A percentile compares a stretch with the other conserved stretches of the same genome.
Conservation (phyloP, 179 eudicot species). For the Nepenthes alata region DNA sequence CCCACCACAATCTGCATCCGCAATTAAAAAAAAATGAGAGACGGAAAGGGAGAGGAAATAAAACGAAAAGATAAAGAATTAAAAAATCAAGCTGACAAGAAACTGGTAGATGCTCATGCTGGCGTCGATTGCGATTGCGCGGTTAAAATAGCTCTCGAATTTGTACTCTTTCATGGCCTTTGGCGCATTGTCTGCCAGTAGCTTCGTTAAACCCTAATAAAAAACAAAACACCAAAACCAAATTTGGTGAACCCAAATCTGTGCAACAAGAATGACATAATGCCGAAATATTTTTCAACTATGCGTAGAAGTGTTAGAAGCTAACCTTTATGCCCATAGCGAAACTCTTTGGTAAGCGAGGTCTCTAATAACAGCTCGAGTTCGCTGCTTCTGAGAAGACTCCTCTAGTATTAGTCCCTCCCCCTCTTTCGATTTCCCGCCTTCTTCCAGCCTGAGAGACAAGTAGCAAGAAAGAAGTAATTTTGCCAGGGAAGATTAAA, state of each 20-base stretch:
- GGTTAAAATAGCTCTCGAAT: conserved; percentile 89
- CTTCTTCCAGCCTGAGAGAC: not conserved
- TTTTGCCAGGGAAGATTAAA: too few relatives aligned
- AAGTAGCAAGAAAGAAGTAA: too few relatives aligned
- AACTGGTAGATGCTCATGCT: conserved; percentile 99
- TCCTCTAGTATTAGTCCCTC: not conserved
- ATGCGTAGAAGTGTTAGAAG: not conserved
- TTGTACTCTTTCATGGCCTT: conserved; percentile 91
- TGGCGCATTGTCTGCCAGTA: conserved; percentile 88
- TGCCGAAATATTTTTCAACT: too few relatives aligned
- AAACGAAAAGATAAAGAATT: not conserved
- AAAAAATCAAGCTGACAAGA: conserved; percentile 35
- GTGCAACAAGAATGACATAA: not conserved
- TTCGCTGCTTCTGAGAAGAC: too few relatives aligned
- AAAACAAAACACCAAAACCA: not conserved
- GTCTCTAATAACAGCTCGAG: too few relatives aligned
- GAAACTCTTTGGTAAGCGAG: not conserved
- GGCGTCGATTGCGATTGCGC: conserved; percentile 89
- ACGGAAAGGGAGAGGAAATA: not conserved
- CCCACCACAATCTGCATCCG: conserved; percentile 78
- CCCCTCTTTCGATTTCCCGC: not conserved
- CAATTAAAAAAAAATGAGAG: not conserved
- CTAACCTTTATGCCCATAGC: conserved; percentile 14
- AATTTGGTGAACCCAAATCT: not conserved
- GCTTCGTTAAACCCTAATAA: conserved; percentile 93